Evolutionary conservation across 2,329 filamentous ascomycete genomes (phyloP), one percentile per base, ranked within the genome.

Genomic region (Hortaea werneckii): DNA sequence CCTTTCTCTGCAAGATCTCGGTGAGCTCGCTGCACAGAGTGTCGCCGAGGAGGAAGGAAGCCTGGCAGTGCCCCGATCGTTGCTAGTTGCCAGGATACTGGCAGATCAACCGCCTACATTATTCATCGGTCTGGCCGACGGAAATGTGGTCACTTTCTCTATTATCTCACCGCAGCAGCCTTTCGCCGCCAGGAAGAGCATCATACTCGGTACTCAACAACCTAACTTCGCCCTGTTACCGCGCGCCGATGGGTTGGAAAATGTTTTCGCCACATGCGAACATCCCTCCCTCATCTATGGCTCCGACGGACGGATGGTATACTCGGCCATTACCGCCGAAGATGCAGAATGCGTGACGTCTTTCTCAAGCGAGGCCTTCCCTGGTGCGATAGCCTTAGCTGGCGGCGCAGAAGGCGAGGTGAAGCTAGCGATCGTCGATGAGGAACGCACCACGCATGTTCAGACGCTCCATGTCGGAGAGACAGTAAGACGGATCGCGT

Each of bases 261-360:
- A 85, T 56, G 82, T 98, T 0, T 94, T 98, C 62, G 87, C 88
- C 0, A 94, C 87, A 0, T 95, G 88, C 47, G 92, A 98, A 58
- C 87, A 95, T 60, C 86, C 92, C 0, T 95, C 87, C 52, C 68
- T 98, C 45, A 95, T 98, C 41, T 95, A 98, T 60, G 85, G 85
- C 6, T 81, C 82, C 0, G 88, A 95, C 60, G 87, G 85, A 1
- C 78, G 89, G 20, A 83, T 95, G 37, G 80, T 95, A 1, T 98
- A 94, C 67, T 95, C 89, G 4, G 89, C 92, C 1, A 87, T 95
- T 1, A 95, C 90, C 9, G 87, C 89, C 2, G 86, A 95, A 50
- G 83, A 88, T 51, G 86, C 87, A 1, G 82, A 82, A 1, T 83
- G 79, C 41, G 82, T 96, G 5, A 92, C 85, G 50, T 77, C 84